A percentile compares a stretch with the other conserved stretches of the same genome.
Conservation (phyloP, 2,329 filamentous ascomycete genomes). For the Saccharata proteae region DNA sequence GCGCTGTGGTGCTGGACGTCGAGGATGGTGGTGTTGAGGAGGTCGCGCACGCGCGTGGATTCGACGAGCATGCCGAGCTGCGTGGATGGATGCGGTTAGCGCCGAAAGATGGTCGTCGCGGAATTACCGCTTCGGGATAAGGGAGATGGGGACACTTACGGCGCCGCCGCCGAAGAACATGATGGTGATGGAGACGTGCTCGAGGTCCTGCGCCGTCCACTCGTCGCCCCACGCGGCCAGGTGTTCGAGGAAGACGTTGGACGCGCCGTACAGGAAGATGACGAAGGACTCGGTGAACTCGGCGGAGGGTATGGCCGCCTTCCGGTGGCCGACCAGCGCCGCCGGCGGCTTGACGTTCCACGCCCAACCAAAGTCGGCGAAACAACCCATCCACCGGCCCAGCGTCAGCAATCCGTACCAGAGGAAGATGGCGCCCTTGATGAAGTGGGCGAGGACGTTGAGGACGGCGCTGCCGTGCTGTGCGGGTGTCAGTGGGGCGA, state of each 20-base stretch:
- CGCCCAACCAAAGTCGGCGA: slow-evolving; percentile 83
- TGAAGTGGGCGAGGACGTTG: slow-evolving; percentile 80
- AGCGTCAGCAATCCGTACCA: slow-evolving; percentile 82
- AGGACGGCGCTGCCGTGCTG: slow-evolving; percentile 60
- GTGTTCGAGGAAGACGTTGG: slow-evolving; percentile 89
- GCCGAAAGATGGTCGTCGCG: not conserved
- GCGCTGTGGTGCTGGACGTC: slow-evolving; percentile 26
- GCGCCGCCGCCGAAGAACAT: slow-evolving; percentile 89
- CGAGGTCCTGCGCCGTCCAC: slow-evolving; percentile 72
- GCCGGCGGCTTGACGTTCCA: slow-evolving; percentile 71
- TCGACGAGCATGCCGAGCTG: slow-evolving; percentile 73
- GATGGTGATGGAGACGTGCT: slow-evolving; percentile 85
- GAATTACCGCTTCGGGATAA: not conserved
- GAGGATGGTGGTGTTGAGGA: slow-evolving; percentile 45
- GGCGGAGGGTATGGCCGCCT: slow-evolving; percentile 52
- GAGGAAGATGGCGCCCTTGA: slow-evolving; percentile 92
- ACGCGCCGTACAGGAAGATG: slow-evolving; percentile 80
- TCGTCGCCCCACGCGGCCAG: slow-evolving; percentile 56
- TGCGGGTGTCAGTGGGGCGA: slow-evolving; percentile 8
- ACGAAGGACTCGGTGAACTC: slow-evolving; percentile 85
- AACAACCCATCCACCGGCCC: slow-evolving; percentile 81
- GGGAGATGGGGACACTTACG: slow-evolving; percentile 38
- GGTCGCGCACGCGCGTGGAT: slow-evolving; percentile 49
- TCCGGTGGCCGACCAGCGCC: slow-evolving; percentile 49
- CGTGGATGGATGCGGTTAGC: slow-evolving; percentile 11